Percentiles rank a stretch among this genome's conserved stretches.
Conservation (phyloP, 2,329 filamentous ascomycete genomes). For the Phialemoniopsis sp. region DNA sequence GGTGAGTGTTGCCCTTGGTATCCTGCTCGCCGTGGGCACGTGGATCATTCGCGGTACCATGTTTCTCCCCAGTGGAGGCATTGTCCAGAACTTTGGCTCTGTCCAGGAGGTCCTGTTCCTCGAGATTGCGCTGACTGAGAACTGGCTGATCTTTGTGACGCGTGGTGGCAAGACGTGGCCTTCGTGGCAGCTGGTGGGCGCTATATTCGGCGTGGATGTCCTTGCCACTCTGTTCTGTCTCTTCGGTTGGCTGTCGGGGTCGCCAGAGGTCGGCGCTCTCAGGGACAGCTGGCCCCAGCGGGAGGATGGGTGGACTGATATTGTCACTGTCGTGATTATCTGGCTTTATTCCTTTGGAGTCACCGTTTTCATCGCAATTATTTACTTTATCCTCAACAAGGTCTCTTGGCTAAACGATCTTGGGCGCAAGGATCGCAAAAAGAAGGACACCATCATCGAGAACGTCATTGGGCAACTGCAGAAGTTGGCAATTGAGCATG, state of each 20-base stretch:
- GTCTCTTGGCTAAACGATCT: conserved; percentile 56
- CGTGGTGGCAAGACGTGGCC: conserved; percentile 69
- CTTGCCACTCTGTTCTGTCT: conserved; percentile 70
- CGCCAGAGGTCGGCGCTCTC: conserved; percentile 24
- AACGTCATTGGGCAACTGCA: conserved; percentile 61
- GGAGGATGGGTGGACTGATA: conserved; percentile 34
- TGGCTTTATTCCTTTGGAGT: conserved; percentile 62
- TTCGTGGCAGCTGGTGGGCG: conserved; percentile 67
- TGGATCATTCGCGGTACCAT: conserved; percentile 70
- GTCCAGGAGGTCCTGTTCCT: conserved; percentile 73
- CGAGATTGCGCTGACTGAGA: conserved; percentile 69
- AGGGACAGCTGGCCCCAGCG: conserved; percentile 25
- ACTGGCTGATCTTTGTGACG: conserved; percentile 76
- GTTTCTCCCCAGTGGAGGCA: conserved; percentile 64
- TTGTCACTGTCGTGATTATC: conserved; percentile 60
- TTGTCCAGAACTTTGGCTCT: conserved; percentile 70
- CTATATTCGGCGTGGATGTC: conserved; percentile 68
- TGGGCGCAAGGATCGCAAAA: conserved; percentile 56
- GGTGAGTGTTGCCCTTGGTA: conserved; percentile 64
- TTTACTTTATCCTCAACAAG: conserved; percentile 58
- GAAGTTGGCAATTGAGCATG: conserved; percentile 59
- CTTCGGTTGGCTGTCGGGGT: conserved; percentile 69
- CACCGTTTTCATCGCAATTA: conserved; percentile 60
- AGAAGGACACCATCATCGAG: conserved; percentile 60
- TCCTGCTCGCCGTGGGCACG: conserved; percentile 63